Conservation (phyloP, 164 flowering plant species). For the Macadamia integrifolia region DNA sequence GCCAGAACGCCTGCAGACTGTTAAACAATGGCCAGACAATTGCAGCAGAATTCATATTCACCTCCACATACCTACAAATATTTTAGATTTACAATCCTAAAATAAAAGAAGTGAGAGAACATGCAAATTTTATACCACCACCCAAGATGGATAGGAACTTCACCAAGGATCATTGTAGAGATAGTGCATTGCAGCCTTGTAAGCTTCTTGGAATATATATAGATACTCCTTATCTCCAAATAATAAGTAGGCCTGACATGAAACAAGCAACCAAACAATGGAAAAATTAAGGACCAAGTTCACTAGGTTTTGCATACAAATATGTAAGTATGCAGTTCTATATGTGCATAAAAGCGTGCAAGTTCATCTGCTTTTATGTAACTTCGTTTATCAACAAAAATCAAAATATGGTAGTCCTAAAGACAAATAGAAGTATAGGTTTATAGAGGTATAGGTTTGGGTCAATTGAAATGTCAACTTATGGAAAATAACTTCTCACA, state of each 20-base stretch:
- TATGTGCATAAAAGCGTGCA: too few relatives aligned
- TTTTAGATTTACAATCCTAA: conserved; percentile 3
- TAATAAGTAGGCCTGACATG: conserved; percentile 72
- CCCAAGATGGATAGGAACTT: conserved; percentile 7
- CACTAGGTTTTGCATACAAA: not conserved
- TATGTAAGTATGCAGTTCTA: not conserved
- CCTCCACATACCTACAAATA: conserved; percentile 87
- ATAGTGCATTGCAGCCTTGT: conserved; percentile 81
- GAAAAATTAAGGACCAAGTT: not conserved
- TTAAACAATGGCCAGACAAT: conserved; percentile 97
- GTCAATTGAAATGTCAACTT: too few relatives aligned
- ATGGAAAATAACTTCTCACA: too few relatives aligned
- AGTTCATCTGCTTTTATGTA: too few relatives aligned
- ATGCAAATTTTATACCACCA: not conserved
- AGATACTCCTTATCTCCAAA: conserved; percentile 98
- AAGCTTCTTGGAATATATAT: conserved; percentile 93
- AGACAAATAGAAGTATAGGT: too few relatives aligned
- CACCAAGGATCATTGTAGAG: conserved; percentile 94
- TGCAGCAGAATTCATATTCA: conserved; percentile 96
- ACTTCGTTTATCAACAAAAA: too few relatives aligned
- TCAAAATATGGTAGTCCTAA: too few relatives aligned
- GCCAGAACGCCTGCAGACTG: conserved; percentile 99
- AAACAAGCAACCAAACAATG: conserved; percentile 1
- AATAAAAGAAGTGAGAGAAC: not conserved
- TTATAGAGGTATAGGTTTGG: too few relatives aligned